phyloP scores from a whole-genome alignment of 163 green algal species.

The Chlorella variabilis region DNA sequence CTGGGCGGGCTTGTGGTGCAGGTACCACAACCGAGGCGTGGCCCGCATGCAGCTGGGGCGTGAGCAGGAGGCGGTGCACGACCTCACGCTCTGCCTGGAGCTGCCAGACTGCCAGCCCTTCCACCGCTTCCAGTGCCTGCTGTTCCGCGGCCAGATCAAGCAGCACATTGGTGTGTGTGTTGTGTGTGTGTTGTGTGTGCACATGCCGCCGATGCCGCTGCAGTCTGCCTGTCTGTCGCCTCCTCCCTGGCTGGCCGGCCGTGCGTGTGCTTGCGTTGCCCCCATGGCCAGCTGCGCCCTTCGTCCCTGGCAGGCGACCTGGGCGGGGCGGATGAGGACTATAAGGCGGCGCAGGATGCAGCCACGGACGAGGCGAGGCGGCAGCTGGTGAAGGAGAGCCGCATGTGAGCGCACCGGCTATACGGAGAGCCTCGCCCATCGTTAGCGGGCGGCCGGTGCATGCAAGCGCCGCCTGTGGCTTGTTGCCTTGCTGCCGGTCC shows the following conservation, averaged over 20 bases:
- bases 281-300: neutral
- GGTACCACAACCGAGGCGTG: neutral
- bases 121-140: neutral
- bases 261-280: neutral
- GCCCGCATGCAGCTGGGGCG: neutral
- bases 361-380: neutral
- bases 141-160: neutral
- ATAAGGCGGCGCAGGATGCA: slow-evolving; percentile 1
- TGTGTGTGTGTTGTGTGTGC: too few species aligned
- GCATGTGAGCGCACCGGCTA: neutral
- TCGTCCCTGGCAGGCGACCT: slow-evolving; percentile 7
- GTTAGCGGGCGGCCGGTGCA: too few species aligned
- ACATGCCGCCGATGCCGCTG: too few species aligned
- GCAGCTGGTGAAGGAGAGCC: neutral
- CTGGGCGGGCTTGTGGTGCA: too few species aligned
- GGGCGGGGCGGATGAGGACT: neutral
- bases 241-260: neutral
- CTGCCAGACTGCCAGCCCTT: neutral
- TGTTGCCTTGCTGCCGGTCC: too few species aligned
- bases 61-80: slow-evolving; percentile 15
- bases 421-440: too few species aligned
- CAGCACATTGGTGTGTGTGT: slow-evolving; percentile 5
- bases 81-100: slow-evolving; percentile 18
- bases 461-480: too few species aligned
- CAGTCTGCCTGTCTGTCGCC: neutral